Evolutionary conservation across 1,284 basidiomycete genomes (phyloP).

Genomic region (Trichosporon asahii): DNA sequence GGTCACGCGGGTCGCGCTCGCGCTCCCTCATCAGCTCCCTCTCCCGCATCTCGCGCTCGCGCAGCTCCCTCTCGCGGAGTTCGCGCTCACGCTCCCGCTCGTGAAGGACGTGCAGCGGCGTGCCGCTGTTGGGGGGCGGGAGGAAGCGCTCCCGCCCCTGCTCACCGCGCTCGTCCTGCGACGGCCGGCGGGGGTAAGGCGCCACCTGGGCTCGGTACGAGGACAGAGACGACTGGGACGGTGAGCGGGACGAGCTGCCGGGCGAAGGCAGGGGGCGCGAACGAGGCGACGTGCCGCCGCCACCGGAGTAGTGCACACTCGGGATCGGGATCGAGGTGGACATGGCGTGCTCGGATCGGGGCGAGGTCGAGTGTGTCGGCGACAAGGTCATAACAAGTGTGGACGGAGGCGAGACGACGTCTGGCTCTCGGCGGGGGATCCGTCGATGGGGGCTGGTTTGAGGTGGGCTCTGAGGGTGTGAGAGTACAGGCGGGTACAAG

Average conservation of each 20-base stretch:
- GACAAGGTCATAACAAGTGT: conserved; percentile 9
- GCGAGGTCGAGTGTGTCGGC: conserved; percentile 7
- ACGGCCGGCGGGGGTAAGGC: not conserved
- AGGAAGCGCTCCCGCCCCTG: conserved; percentile 12
- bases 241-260: conserved; percentile 1
- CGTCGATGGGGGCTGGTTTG: too few species aligned
- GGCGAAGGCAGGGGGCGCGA: not conserved
- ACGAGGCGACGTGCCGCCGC: not conserved
- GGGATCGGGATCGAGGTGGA: conserved; percentile 23
- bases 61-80: not conserved
- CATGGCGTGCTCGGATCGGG: conserved; percentile 12
- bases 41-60: conserved; percentile 5
- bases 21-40: conserved; percentile 9
- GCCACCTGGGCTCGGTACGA: conserved; percentile 7
- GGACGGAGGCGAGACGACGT: not conserved
- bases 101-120: conserved; percentile 23
- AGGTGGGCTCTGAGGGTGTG: not conserved
- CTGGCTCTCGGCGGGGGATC: not conserved
- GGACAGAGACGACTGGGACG: conserved; percentile 3
- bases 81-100: conserved; percentile 18
- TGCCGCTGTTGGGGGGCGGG: conserved; percentile 23
- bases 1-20: conserved; percentile 11
- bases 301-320: conserved; percentile 12
- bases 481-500: not conserved
- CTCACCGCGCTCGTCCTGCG: conserved; percentile 2